Evolutionary conservation across 176 grass and related monocot species (phyloP), one percentile per base, ranked within the genome.

Genomic region (Saccharum officinarum): DNA sequence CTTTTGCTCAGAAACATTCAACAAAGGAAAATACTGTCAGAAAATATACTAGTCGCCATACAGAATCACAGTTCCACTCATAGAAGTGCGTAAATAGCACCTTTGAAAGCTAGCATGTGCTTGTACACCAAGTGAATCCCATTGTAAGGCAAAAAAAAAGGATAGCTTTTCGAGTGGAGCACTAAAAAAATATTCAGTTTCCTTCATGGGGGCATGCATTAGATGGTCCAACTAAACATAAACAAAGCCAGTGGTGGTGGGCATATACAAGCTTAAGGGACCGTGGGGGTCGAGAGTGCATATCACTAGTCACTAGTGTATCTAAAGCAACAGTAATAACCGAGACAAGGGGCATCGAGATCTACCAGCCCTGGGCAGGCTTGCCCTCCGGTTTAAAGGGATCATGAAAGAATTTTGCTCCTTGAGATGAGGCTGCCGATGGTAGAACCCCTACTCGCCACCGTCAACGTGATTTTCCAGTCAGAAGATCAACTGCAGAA

Each of bases 331-430:
- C 70, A 80, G 63, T 70, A 89, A 88, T 73, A 86, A 82, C 39
- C 64, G 83, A 82, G 67, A 69, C 33, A 64, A 33, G 69, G 14
- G 2, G 77, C 52, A 76, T 25, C 75, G 89, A 96, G 86, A 85
- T 84, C 87, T 99, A 96, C 84, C 90, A 77, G 87, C 71, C 78
- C 94, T 97, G 62, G 92, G 82, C 82, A 86, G 91, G 85, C 73
- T 89, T 90, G 92, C 84, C 73, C 81, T 86, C 80, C 97, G 89
- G 83, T 86, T 94, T 80, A 89, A 81, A 54, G 97, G 84, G 82
- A 92, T 71, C 97, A 99, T 96, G 93, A 85, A 95, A 91, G 75
- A 89, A 75, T 76, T 85, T 81, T 36, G 67, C 41, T 94, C 61
- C 71, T 87, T 8, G 40, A 65, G 33, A 84, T 22, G 52, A 70